These are phyloP conservation scores for Corymbia citriodora DNA, from an alignment of 441 rosid species.

Conservation along the genomic window DNA sequence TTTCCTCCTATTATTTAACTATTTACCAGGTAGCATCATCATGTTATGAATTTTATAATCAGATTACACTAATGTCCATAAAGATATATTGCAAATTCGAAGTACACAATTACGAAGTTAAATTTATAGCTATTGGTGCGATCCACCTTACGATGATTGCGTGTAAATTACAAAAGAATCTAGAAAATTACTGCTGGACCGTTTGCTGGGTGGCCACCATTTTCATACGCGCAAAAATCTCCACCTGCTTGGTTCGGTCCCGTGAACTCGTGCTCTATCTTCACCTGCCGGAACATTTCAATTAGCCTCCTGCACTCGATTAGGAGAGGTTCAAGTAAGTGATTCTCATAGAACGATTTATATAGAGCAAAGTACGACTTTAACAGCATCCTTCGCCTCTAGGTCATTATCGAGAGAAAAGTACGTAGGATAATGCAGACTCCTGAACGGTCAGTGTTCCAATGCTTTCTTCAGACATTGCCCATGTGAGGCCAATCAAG, in stretches of 20 bases:
- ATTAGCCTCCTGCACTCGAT: neutral
- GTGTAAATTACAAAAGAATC: neutral
- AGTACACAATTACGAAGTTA: fast-evolving
- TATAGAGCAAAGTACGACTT: fast-evolving
- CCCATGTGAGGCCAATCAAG: fast-evolving
- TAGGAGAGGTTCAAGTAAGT: neutral
- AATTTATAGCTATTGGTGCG: neutral
- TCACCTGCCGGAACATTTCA: neutral
- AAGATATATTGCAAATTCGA: neutral
- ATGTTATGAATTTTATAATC: too few relatives aligned
- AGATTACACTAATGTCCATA: neutral
- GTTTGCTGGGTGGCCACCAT: fast-evolving
- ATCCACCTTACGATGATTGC: neutral
- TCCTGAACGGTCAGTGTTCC: fast-evolving
- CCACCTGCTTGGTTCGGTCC: neutral
- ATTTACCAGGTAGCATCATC: too few relatives aligned
- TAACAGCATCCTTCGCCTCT: too few relatives aligned
- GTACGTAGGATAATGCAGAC: neutral
- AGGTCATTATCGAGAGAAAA: neutral
- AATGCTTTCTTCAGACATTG: fast-evolving
- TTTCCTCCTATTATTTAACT: too few relatives aligned
- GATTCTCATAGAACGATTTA: neutral
- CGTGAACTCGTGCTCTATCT: neutral
- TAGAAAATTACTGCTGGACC: neutral
- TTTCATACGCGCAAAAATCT: neutral